These are phyloP conservation scores for Plasmopara viticola DNA, from an alignment of 352 stramenopile species.

Conservation along the genomic window DNA sequence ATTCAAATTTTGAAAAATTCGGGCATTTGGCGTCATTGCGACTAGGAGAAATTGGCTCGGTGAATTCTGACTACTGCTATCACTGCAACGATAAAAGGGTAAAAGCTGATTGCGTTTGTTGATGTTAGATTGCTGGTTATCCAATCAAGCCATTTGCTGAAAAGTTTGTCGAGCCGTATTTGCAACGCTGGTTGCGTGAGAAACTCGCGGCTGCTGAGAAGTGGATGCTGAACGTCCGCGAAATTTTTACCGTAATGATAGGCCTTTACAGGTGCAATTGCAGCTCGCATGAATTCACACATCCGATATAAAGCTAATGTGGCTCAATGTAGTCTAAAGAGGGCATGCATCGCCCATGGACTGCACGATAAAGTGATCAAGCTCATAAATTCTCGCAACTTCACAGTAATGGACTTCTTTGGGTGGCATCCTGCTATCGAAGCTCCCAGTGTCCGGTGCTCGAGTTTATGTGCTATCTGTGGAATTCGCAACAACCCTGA, in stretches of 20 bases:
- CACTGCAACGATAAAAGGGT: background rate
- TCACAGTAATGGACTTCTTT: slow-evolving; percentile 66
- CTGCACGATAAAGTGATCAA: slow-evolving; percentile 44
- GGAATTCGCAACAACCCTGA: slow-evolving; percentile 71
- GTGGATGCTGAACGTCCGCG: slow-evolving; percentile 52
- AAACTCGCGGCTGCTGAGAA: slow-evolving; percentile 44
- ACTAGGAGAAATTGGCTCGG: slow-evolving; percentile 58
- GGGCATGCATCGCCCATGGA: slow-evolving; percentile 51
- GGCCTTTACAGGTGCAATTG: slow-evolving; percentile 57
- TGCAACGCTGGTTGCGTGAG: slow-evolving; percentile 78
- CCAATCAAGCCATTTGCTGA: slow-evolving; percentile 77
- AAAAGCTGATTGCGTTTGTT: background rate
- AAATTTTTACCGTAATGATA: slow-evolving; percentile 75
- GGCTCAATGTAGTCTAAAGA: slow-evolving; percentile 39
- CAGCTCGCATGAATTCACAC: background rate
- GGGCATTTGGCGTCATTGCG: slow-evolving; percentile 67
- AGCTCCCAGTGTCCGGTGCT: slow-evolving; percentile 61
- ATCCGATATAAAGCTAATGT: slow-evolving; percentile 1
- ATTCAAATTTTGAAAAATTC: slow-evolving; percentile 70
- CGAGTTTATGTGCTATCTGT: slow-evolving; percentile 64
- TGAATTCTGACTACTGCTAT: background rate
- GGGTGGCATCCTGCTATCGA: slow-evolving; percentile 79
- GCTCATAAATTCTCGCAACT: slow-evolving; percentile 55
- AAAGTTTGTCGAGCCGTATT: slow-evolving; percentile 65
- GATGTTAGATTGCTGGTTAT: slow-evolving; percentile 57